phyloP scores from a whole-genome alignment of 2,329 filamentous ascomycete genomes.

The Sclerotinia sclerotiorum region DNA sequence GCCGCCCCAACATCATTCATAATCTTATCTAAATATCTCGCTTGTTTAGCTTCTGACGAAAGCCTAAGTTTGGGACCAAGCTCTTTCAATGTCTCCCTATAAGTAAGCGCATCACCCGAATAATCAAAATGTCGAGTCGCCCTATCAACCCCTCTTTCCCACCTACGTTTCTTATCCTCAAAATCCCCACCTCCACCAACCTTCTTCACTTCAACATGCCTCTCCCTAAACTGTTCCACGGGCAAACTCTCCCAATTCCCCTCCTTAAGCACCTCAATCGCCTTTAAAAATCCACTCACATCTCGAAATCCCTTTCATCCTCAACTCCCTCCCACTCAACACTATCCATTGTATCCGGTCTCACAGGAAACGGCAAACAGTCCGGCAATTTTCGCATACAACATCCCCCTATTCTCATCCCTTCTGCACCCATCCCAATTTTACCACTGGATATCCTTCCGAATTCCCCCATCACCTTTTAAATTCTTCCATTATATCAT shows the following conservation, averaged over 20 bases:
- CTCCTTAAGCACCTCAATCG: background rate
- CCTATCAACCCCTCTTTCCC: background rate
- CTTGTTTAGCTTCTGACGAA: background rate
- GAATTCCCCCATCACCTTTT: background rate
- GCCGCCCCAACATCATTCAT: background rate
- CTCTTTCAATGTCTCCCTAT: background rate
- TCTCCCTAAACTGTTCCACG: background rate
- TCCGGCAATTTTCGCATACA: background rate
- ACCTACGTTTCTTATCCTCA: background rate
- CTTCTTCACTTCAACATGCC: background rate
- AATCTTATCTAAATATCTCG: background rate
- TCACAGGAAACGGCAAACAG: background rate
- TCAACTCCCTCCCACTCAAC: background rate
- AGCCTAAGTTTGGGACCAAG: background rate
- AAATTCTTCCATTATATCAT: background rate
- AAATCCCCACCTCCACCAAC: background rate
- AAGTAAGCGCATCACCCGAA: background rate
- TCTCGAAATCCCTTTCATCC: background rate
- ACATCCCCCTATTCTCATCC: background rate
- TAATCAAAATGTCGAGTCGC: background rate
- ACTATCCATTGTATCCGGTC: background rate
- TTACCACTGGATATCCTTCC: background rate
- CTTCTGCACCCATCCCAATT: slow-evolving; percentile 6
- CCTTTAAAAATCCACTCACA: background rate
- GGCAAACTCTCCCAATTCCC: background rate